Percentiles rank a stretch among this genome's conserved stretches.
Conservation (phyloP, 805 yeast species). For the Candida cerambycidarum region DNA sequence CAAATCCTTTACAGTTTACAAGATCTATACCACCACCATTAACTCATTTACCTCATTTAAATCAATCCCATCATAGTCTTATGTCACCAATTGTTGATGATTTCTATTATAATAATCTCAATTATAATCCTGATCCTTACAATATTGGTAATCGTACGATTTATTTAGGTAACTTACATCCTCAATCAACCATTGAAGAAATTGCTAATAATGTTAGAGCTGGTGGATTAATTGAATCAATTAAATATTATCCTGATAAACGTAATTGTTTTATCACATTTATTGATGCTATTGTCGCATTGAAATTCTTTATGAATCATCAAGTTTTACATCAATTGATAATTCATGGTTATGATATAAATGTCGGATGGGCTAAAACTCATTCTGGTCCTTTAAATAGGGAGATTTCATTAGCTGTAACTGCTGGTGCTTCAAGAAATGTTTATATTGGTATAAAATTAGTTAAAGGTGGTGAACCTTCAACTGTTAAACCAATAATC, state of each 20-base stretch:
- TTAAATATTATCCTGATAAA: constrained; percentile 52
- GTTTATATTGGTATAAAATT: constrained; percentile 66
- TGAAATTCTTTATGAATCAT: constrained; percentile 61
- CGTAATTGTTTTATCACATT: constrained; percentile 70
- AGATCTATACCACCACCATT: neutral
- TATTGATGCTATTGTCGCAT: constrained; percentile 61
- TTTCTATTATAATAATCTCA: constrained; percentile 2
- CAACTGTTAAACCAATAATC: constrained; percentile 18
- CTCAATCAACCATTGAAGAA: constrained; percentile 66
- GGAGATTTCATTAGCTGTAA: constrained; percentile 59
- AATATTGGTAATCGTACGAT: constrained; percentile 62
- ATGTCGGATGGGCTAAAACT: constrained; percentile 70
- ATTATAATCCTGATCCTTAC: constrained; percentile 27
- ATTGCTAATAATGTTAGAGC: constrained; percentile 73
- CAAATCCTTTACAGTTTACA: neutral
- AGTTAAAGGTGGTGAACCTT: constrained; percentile 20
- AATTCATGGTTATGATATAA: constrained; percentile 60
- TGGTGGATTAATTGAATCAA: constrained; percentile 67
- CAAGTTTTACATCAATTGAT: constrained; percentile 56
- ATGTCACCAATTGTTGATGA: neutral
- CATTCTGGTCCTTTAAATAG: constrained; percentile 63
- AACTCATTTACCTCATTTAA: neutral
- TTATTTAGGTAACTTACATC: constrained; percentile 65
- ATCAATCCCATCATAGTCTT: no score
- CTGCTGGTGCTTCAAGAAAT: constrained; percentile 75